Base-by-base conservation (phyloP, 1,284 basidiomycete species). In the Phlebopus sp. region DNA sequence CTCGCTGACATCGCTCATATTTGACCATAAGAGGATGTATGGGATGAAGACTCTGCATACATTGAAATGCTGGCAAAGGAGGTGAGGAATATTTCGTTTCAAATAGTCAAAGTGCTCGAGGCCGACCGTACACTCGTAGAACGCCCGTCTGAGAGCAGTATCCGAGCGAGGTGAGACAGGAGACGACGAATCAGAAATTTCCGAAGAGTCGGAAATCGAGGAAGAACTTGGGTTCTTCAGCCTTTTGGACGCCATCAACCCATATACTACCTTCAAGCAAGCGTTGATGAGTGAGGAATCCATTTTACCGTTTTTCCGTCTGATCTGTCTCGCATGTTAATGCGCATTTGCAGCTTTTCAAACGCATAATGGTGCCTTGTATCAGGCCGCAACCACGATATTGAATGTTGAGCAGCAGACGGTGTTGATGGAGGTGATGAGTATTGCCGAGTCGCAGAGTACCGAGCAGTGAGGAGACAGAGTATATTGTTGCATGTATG, bases 1-100 rank as follows among this genome's bases (percentile, higher is more conserved):
- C 44, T 14, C 13, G 15, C 31, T 38, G 18, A 50, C 5, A 39
- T 42, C 34, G 15, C 43, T 58, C 37, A 47, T 44, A 51, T 10
- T 39, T 51, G 15, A 44, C 52, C 21, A 47, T 25, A 55, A 82
- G 84, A 84, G 56, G 88, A 90, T 60, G 86, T 91, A 14, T 90
- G 86, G 84, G 89, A 91, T 58, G 84, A 88, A 51, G 89, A 91
- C 55, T 88, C 87, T 3, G 85, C 83, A 2, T 90, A 90, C 60
- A 73, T 90, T 42, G 89, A 91, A 64, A 74, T 89, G 76, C 75
- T 91, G 35, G 88, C 88, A 8, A 81, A 81, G 57, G 88, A 91
- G 79, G 87, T 86, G 54, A 46, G 71, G 59, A 3, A 18, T 31
- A 31, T 21, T 49, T 25, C 37, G 29, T 10, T 29, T 14, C 17